phyloP scores from a whole-genome alignment of 2,329 filamentous ascomycete species.

The Hymenoscyphus scutula region DNA sequence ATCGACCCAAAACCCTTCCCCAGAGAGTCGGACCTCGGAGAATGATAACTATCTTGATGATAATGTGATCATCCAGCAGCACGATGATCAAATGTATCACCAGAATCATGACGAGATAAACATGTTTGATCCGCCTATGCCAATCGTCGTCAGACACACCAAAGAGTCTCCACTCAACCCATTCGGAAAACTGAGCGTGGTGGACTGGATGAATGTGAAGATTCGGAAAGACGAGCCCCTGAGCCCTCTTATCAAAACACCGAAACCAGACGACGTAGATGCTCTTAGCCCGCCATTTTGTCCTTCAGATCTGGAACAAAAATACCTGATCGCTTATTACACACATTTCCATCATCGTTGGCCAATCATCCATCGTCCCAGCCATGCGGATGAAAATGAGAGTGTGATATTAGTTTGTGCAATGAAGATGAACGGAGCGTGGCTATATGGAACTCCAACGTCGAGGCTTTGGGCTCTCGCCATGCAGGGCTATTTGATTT shows the following conservation, averaged over 20 bases:
- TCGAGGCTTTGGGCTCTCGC: slow-evolving; percentile 32
- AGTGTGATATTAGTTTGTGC: slow-evolving; percentile 33
- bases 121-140: background rate
- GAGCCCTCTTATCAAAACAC: background rate
- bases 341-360: slow-evolving; percentile 42
- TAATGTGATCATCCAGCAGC: background rate
- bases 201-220: slow-evolving; percentile 22
- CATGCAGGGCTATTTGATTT: slow-evolving; percentile 38
- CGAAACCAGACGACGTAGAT: background rate
- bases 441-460: slow-evolving; percentile 36
- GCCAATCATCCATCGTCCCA: slow-evolving; percentile 42
- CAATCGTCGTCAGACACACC: background rate
- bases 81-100: background rate
- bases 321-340: slow-evolving; percentile 39
- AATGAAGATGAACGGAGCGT: slow-evolving; percentile 42
- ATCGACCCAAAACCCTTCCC: background rate
- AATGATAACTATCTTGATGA: background rate
- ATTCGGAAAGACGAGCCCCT: slow-evolving; percentile 15
- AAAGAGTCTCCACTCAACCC: background rate
- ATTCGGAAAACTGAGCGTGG: slow-evolving; percentile 8
- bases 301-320: slow-evolving; percentile 20
- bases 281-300: slow-evolving; percentile 10
- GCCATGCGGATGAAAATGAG: slow-evolving; percentile 36
- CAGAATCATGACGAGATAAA: background rate
- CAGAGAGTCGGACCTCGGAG: background rate